These are phyloP conservation scores for Colletotrichum endophyticum DNA, from an alignment of 2,329 filamentous ascomycete species.

Conservation along the genomic window DNA sequence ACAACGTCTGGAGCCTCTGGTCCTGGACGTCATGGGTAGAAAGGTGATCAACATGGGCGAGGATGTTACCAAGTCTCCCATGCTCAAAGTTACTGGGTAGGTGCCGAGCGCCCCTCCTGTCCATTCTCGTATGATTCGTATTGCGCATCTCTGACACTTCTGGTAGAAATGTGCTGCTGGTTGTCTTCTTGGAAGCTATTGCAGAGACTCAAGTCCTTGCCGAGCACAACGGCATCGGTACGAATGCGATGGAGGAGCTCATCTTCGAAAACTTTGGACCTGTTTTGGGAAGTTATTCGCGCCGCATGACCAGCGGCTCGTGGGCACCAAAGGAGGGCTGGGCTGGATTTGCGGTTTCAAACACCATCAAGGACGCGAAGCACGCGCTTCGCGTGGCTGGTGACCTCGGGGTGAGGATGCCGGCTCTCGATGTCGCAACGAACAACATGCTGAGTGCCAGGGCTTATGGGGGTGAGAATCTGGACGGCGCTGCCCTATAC, in stretches of 20 bases:
- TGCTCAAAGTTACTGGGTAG: conserved; percentile 53
- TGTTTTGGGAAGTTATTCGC: conserved; percentile 39
- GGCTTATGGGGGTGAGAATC: conserved; percentile 28
- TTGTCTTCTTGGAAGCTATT: conserved; percentile 51
- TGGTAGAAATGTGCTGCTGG: conserved; percentile 49
- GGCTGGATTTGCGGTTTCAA: conserved; percentile 51
- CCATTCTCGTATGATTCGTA: background rate
- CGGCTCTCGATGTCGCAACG: conserved; percentile 34
- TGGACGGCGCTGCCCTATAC: conserved; percentile 53
- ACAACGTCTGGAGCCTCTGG: conserved; percentile 37
- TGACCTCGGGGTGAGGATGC: conserved; percentile 41
- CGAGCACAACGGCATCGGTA: conserved; percentile 46
- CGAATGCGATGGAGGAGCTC: conserved; percentile 44
- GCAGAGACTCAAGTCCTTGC: conserved; percentile 56
- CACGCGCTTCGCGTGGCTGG: conserved; percentile 50
- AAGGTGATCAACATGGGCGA: conserved; percentile 46
- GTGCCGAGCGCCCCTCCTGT: background rate
- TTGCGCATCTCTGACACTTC: background rate
- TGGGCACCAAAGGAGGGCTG: conserved; percentile 37
- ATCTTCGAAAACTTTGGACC: conserved; percentile 44
- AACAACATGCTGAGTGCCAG: conserved; percentile 9
- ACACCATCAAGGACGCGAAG: conserved; percentile 58
- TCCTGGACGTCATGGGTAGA: conserved; percentile 46
- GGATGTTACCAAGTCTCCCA: conserved; percentile 45
- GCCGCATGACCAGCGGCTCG: conserved; percentile 40